Evolutionary conservation across 768 basidiomycete genomes (phyloP).

Genomic region (Trametes elegans): DNA sequence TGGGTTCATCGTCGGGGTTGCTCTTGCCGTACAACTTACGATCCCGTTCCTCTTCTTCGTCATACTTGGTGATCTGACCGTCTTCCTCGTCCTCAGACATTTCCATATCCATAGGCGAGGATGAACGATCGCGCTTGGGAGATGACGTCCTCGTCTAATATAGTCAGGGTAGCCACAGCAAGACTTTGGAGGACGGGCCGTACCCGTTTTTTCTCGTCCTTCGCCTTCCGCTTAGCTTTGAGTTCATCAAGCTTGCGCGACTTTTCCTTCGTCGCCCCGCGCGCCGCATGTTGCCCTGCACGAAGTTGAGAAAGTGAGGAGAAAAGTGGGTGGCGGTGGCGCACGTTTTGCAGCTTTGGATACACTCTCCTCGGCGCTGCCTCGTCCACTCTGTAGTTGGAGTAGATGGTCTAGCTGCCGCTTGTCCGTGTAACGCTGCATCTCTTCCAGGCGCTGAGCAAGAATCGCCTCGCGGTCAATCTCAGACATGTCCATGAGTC

Average conservation of each 20-base stretch:
- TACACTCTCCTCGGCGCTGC: constrained; percentile 55
- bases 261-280: constrained; percentile 81
- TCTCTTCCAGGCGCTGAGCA: constrained; percentile 75
- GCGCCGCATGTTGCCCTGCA: constrained; percentile 68
- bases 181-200: constrained; percentile 21
- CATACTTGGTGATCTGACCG: constrained; percentile 70
- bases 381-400: constrained; percentile 53
- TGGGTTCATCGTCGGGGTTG: constrained; percentile 44
- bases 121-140: constrained; percentile 68
- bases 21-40: constrained; percentile 46
- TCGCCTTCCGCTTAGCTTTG: constrained; percentile 83
- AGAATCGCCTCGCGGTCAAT: constrained; percentile 88
- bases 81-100: constrained; percentile 81
- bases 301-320: neutral
- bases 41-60: constrained; percentile 71
- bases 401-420: constrained; percentile 73
- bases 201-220: constrained; percentile 85
- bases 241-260: constrained; percentile 77
- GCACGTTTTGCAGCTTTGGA: constrained; percentile 76
- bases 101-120: constrained; percentile 85
- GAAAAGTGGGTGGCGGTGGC: constrained; percentile 24
- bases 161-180: constrained; percentile 17
- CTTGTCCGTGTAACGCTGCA: constrained; percentile 71
- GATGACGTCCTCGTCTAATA: constrained; percentile 48
- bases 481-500: constrained; percentile 78